Conservation (phyloP, 1,284 basidiomycete species). For the Calocybe gambosa region DNA sequence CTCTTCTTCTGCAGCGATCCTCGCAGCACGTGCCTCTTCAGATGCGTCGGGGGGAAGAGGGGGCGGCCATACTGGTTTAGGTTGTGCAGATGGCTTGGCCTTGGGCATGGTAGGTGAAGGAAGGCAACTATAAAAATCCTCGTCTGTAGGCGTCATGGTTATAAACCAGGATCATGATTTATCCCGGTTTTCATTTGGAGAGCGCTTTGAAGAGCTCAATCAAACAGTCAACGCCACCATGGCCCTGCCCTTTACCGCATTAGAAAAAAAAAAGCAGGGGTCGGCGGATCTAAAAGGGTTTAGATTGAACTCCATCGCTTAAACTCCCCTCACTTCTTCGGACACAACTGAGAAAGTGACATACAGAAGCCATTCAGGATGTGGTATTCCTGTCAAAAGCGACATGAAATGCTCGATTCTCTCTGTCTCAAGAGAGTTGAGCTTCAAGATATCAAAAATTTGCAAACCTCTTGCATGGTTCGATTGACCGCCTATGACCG, state of each 20-base stretch:
- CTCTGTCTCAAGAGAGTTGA: too few relatives aligned
- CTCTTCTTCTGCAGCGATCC: conserved; percentile 41
- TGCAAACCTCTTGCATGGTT: neutral
- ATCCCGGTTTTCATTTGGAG: conserved; percentile 5
- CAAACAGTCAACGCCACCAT: conserved; percentile 13
- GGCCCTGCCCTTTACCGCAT: conserved; percentile 9
- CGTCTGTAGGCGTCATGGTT: neutral
- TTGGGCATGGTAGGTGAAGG: conserved; percentile 15
- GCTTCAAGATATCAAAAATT: too few relatives aligned
- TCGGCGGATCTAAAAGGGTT: neutral
- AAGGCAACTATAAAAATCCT: too few relatives aligned
- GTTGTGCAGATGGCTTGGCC: conserved; percentile 10
- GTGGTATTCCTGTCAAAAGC: too few relatives aligned
- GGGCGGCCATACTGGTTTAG: conserved; percentile 29
- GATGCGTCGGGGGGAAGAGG: conserved; percentile 28
- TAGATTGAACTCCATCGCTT: neutral
- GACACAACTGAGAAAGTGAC: too few relatives aligned
- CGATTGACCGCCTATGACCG: neutral
- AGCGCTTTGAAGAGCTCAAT: conserved; percentile 2
- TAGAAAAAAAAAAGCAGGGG: neutral
- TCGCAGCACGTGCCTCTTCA: conserved; percentile 28
- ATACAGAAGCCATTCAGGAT: too few relatives aligned
- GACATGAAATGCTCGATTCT: too few relatives aligned
- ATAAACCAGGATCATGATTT: neutral
- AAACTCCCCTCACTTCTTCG: neutral